Evolutionary conservation across 305 asterid genomes (phyloP).

Genomic region (Fraxinus baroniana): DNA sequence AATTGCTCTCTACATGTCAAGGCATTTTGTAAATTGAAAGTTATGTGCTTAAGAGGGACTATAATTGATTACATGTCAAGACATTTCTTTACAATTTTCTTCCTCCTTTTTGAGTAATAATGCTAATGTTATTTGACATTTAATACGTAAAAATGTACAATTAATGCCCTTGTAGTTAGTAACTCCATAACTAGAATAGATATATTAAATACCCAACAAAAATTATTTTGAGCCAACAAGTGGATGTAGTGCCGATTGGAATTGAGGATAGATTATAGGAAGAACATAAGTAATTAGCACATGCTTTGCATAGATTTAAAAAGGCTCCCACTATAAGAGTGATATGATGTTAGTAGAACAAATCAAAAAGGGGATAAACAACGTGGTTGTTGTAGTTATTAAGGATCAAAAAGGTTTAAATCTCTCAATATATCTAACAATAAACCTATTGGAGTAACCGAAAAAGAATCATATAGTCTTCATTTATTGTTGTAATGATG

Average conservation of each 20-base stretch:
- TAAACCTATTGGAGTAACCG: background rate
- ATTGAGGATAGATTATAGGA: background rate
- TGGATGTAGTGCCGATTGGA: background rate
- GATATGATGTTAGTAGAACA: background rate
- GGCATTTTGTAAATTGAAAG: background rate
- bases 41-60: background rate
- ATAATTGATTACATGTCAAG: background rate
- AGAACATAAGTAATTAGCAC: background rate
- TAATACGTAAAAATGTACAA: background rate
- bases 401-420: background rate
- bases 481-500: background rate
- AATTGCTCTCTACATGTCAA: background rate
- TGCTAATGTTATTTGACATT: background rate
- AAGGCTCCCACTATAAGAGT: background rate
- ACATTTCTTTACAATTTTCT: background rate
- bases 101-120: background rate
- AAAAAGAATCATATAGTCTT: background rate
- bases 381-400: background rate
- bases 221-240: background rate
- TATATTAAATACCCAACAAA: background rate
- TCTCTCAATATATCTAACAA: background rate
- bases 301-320: background rate
- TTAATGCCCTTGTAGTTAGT: background rate
- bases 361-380: background rate
- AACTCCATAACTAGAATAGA: background rate